Base-by-base conservation (phyloP, 257 asterid genomes). In the Nicotiana benthamiana region DNA sequence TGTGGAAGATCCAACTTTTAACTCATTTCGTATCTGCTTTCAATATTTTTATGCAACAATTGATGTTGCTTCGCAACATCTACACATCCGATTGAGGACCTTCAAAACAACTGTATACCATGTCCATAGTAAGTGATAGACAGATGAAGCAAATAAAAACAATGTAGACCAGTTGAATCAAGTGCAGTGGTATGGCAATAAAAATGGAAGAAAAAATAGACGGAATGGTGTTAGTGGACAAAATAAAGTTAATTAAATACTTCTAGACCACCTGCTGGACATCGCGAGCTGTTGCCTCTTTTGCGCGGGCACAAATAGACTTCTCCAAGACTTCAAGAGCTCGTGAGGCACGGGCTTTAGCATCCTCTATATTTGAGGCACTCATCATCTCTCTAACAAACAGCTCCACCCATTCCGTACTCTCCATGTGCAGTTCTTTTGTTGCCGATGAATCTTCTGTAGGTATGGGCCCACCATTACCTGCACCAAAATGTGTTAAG, bases 241-340 rank as follows among this genome's bases (percentile, higher is more conserved):
- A 74, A 32, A 48, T 46, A 74, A 74, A 74, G 22, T 24, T 20
- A 51, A 51, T 51, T 51, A 24, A 40, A 72, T 40, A 48, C 10
- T 24, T 72, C 79, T 26, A 22, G 82, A 83, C 75, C 80, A 93
- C 98, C 97, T 93, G 91, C 85, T 87, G 88, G 79, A 87, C 88
- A 87, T 85, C 88, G 83, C 86, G 90, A 65, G 90, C 87, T 80
- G 92, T 86, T 77, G 91, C 96, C 63, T 90, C 89, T 80, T 89
- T 85, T 66, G 91, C 93, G 28, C 77, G 74, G 54, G 70, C 83
- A 52, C 66, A 67, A 61, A 88, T 83, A 63, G 90, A 85, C 72
- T 85, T 89, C 83, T 89, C 90, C 34, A 87, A 84, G 63, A 78
- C 90, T 83, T 85, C 87, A 15, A 89, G 90, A 12, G 85, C 87